These are phyloP conservation scores for Verticillium longisporum DNA, from an alignment of 2,329 filamentous ascomycete genomes.

Conservation along the genomic window DNA sequence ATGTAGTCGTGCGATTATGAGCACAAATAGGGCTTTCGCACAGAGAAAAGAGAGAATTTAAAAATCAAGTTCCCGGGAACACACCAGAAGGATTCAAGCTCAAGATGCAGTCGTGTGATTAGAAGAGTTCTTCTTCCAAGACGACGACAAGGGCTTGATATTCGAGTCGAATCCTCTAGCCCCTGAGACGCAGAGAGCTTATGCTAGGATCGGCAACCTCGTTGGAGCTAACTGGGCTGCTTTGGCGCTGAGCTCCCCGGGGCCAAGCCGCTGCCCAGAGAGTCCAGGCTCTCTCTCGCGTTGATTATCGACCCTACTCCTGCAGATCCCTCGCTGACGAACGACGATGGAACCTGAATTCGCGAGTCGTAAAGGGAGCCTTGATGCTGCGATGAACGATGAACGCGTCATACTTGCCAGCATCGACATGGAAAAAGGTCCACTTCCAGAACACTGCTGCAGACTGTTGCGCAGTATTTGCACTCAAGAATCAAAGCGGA, in stretches of 20 bases:
- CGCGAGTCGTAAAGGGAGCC: background rate
- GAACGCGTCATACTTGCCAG: background rate
- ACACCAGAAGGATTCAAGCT: too few relatives aligned
- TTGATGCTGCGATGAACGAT: background rate
- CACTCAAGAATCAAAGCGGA: background rate
- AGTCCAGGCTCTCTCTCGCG: background rate
- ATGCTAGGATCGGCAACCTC: background rate
- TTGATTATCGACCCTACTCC: background rate
- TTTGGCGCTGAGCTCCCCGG: background rate
- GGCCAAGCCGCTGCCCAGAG: background rate
- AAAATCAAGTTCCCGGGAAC: too few relatives aligned
- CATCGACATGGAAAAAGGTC: background rate
- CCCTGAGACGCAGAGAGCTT: too few relatives aligned
- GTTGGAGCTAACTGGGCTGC: background rate
- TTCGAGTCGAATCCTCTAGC: too few relatives aligned
- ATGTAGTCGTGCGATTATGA: background rate
- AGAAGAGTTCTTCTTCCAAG: too few relatives aligned
- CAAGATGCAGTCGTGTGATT: too few relatives aligned
- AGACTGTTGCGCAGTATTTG: background rate
- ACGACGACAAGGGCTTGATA: too few relatives aligned
- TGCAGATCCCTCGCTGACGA: background rate
- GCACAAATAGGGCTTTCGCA: background rate
- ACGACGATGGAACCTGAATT: background rate
- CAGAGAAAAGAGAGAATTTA: background rate
- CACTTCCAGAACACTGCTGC: background rate